Evolutionary conservation across 2,329 filamentous ascomycete species (phyloP), one percentile per base, ranked within the genome.

Genomic region (Trichoderma hamatum): DNA sequence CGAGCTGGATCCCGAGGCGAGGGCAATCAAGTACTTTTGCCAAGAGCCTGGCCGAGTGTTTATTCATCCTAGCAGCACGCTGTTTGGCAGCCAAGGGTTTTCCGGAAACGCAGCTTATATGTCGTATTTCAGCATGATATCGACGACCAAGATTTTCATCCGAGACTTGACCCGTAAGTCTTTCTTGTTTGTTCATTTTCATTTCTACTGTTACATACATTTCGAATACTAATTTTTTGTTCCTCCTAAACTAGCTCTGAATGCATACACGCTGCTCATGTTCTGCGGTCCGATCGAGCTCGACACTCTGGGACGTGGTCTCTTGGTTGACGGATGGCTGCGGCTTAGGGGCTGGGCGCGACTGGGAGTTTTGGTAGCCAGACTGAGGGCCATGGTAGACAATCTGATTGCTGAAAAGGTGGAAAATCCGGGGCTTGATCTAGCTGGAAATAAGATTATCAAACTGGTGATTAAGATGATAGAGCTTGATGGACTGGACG

Each of bases 271-370:
- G 0, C 83, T 97, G 39, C 87, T 99, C 30, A 85, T 99, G 69
- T 98, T 99, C 80, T 92, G 90, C 1, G 96, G 96, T 0, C 85
- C 88, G 2, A 93, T 98, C 62, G 88, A 89, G 70, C 88, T 98
- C 3, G 96, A 98, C 80, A 97, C 94, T 0, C 83, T 94, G 54
- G 95, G 95, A 6, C 85, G 94, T 26, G 96, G 96, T 0, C 82
- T 99, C 21, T 83, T 97, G 3, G 92, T 99, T 3, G 96, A 98
- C 80, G 94, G 93, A 63, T 98, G 95, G 96, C 83, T 98, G 66
- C 80, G 85, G 43, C 82, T 99, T 36, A 86, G 93, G 28, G 96
- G 96, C 0, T 99, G 96, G 96, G 95, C 96, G 1, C 88, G 96
- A 58, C 96, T 99, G 72, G 96, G 95, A 34, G 95, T 98, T 14